Evolutionary conservation across 768 basidiomycete genomes (phyloP).

Genomic region (Lentinula boryana): DNA sequence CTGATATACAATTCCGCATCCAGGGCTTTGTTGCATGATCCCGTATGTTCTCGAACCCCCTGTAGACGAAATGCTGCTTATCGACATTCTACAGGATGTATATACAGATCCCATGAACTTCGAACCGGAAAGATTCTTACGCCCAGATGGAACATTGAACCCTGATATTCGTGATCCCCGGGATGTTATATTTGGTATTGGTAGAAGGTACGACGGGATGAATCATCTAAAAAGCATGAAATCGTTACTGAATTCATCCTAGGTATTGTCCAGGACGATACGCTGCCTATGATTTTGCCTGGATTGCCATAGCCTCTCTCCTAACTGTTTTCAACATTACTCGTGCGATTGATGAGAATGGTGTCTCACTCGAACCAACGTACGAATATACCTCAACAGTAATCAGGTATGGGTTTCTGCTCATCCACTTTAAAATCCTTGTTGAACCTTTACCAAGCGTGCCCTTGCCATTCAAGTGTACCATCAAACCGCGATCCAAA

Average conservation of each 20-base stretch:
- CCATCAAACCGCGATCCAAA: neutral
- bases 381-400: constrained; percentile 3
- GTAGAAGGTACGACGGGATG: neutral
- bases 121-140: constrained; percentile 21
- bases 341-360: constrained; percentile 8
- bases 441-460: neutral
- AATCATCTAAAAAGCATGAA: neutral
- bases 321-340: constrained; percentile 16
- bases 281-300: constrained; percentile 4
- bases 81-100: neutral
- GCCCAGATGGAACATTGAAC: constrained; percentile 7
- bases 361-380: constrained; percentile 8
- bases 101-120: constrained; percentile 22
- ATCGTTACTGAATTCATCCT: neutral
- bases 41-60: neutral
- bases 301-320: constrained; percentile 16
- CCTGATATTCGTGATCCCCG: constrained; percentile 3
- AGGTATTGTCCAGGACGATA: constrained; percentile 9
- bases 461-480: constrained; percentile 5
- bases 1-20: neutral
- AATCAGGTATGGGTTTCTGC: neutral
- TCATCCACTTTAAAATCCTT: neutral
- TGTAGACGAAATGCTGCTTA: neutral
- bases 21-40: constrained; percentile 23
- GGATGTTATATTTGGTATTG: constrained; percentile 5